Evolutionary conservation across 306 rosid genomes (phyloP).

Genomic region (Dalbergia oliveri): DNA sequence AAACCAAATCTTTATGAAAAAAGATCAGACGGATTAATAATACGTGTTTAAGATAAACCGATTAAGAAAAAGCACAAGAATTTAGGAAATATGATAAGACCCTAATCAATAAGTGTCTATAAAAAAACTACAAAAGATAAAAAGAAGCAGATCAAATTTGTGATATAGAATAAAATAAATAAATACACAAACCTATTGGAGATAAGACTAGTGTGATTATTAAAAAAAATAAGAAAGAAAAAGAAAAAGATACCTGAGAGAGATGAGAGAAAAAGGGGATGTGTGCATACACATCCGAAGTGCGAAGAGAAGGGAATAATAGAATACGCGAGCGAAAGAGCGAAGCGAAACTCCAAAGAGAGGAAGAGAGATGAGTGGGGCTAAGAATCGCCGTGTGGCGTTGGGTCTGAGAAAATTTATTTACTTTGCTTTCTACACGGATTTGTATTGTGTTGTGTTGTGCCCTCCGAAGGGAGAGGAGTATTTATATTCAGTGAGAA

Average conservation of each 20-base stretch:
- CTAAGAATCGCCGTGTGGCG: constrained; percentile 49
- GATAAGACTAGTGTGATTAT: not conserved
- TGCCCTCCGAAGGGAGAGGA: constrained; percentile 33
- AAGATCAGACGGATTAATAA: constrained; percentile 7
- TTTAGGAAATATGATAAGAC: not conserved
- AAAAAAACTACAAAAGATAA: not conserved
- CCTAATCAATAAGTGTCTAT: constrained; percentile 8
- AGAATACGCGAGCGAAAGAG: constrained; percentile 9
- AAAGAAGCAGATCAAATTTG: constrained; percentile 49
- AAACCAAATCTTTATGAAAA: not conserved
- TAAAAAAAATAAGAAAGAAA: not conserved
- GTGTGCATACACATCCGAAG: constrained; percentile 78
- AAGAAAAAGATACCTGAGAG: constrained; percentile 61
- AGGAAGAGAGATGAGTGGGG: constrained; percentile 39
- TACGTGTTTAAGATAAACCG: constrained; percentile 41
- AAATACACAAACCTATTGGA: not conserved
- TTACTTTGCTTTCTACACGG: constrained; percentile 29
- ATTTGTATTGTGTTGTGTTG: not conserved
- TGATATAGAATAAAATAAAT: not conserved
- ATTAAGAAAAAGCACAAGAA: not conserved
- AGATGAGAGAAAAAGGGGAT: constrained; percentile 62
- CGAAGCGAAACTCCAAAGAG: constrained; percentile 57
- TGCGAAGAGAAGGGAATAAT: constrained; percentile 7
- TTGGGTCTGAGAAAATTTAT: constrained; percentile 15
- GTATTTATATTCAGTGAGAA: constrained; percentile 41